These are phyloP conservation scores for Neospora caninum DNA, from an alignment of 169 alveolate species.

Conservation along the genomic window DNA sequence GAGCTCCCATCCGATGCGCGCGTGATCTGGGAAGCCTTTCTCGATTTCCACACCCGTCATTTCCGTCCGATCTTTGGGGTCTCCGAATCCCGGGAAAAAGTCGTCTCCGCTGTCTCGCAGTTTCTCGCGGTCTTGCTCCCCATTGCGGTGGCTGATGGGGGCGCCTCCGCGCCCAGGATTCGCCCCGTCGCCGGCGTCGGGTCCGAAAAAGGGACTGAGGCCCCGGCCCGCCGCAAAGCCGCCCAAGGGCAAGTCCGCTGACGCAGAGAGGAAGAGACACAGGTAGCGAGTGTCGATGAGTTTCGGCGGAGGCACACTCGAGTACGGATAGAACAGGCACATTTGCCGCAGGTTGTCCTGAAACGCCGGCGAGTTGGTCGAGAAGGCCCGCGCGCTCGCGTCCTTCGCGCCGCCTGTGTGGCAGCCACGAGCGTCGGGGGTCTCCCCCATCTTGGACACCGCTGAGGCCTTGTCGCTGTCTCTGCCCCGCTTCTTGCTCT, in stretches of 20 bases:
- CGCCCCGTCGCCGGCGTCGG: neutral
- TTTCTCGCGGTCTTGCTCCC: too few relatives aligned
- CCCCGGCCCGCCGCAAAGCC: neutral
- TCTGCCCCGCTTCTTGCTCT: neutral
- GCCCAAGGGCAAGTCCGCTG: neutral
- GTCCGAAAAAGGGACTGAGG: neutral
- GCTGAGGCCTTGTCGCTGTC: neutral
- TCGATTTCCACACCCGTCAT: neutral
- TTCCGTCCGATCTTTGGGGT: neutral
- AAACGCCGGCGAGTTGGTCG: neutral
- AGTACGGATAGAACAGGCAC: neutral
- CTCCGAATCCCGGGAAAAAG: neutral
- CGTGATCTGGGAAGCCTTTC: neutral
- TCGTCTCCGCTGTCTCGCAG: neutral
- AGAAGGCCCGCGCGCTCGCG: neutral
- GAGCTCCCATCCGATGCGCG: constrained; percentile 1
- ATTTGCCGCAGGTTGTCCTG: neutral
- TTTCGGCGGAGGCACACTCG: neutral
- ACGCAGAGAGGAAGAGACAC: neutral
- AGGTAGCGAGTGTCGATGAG: constrained; percentile 22
- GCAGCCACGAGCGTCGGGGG: neutral
- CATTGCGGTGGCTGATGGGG: too few relatives aligned
- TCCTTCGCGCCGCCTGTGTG: neutral
- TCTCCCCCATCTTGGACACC: neutral
- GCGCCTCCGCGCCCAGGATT: too few relatives aligned